Base-by-base conservation (phyloP, 768 basidiomycete species). In the Hygrocybe punicea region DNA sequence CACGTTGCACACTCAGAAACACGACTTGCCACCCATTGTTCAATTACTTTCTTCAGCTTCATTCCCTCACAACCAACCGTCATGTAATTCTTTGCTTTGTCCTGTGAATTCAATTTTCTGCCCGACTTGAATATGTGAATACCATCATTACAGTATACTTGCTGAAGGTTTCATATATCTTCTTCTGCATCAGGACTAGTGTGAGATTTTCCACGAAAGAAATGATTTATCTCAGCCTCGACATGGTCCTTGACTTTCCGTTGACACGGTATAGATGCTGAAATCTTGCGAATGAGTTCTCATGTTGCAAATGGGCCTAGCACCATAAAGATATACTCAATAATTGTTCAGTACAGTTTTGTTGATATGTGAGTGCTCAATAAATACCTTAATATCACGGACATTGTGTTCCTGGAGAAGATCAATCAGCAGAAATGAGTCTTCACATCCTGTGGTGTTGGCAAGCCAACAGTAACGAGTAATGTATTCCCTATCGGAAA, bases 351-450 rank as follows among this genome's bases (percentile, higher is more conserved):
- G n/a, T n/a, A n/a, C n/a, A n/a, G n/a, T n/a, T n/a, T n/a, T n/a
- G n/a, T n/a, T n/a, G n/a, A n/a, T n/a, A n/a, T n/a, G n/a, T n/a
- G n/a, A n/a, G n/a, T n/a, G n/a, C n/a, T n/a, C n/a, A n/a, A n/a
- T n/a, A n/a, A n/a, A n/a, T n/a, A n/a, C n/a, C n/a, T n/a, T n/a
- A n/a, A n/a, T n/a, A n/a, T 60, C 60, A 24, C 60, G 56, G 7
- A 68, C 64, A 45, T 68, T 68, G 45, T 65, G 57, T 53, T 68
- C 67, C 36, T 67, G 66, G 0, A 56, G 60, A 8, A 59, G 51
- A 24, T 67, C 64, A 0, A 66, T 49, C 3, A 63, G 48, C 47
- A 58, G 56, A 16, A 49, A 58, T 1, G 45, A 51, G 1, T 19
- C 25, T n/a, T 23, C 35, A 21, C 60, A 36, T 10, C 62, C 63